Conservation (phyloP, 225 moss, liverwort and hornwort genomes). For the Antitrichia curtipendula region DNA sequence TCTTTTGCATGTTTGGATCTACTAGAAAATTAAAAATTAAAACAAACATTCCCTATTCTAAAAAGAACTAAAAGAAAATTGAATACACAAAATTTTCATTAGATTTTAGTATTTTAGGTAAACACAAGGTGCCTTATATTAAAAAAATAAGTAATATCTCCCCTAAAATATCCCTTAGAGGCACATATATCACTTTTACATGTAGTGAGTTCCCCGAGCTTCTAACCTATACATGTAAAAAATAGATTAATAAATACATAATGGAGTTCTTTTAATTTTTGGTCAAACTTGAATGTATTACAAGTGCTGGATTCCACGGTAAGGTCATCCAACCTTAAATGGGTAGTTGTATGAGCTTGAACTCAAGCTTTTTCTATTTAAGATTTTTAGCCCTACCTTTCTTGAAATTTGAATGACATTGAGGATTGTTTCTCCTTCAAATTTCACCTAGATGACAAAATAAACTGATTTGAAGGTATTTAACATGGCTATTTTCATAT, state of each 20-base stretch:
- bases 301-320: accelerated
- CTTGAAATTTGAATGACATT: not conserved
- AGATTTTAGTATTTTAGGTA: not conserved
- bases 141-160: not conserved
- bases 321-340: accelerated
- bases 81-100: too few species aligned
- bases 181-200: not conserved
- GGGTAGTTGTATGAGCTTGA: accelerated
- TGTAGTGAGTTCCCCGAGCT: not conserved
- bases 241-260: not conserved
- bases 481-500: not conserved
- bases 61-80: not conserved
- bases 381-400: not conserved
- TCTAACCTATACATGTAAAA: not conserved
- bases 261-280: not conserved
- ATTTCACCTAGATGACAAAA: not conserved
- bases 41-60: not conserved
- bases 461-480: not conserved
- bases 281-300: not conserved
- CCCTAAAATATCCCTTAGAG: not conserved
- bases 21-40: accelerated
- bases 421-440: not conserved
- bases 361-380: not conserved
- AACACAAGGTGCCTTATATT: not conserved
- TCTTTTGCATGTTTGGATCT: not conserved